Evolutionary conservation across 1,284 basidiomycete genomes (phyloP).

Genomic region (Ceratobasidium sp.): DNA sequence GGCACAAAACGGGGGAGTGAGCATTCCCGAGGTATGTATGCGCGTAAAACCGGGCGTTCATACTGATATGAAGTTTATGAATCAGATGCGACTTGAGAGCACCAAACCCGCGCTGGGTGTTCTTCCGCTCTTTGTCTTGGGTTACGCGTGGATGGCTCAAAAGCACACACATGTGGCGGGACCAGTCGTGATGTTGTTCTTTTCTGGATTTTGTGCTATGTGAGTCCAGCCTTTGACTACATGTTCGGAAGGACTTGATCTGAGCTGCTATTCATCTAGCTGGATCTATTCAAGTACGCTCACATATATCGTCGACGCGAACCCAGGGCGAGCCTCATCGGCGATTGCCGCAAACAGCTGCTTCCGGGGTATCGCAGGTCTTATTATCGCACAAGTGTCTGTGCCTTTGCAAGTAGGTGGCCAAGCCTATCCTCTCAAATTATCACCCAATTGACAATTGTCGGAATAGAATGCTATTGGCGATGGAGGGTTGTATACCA

Average conservation of each 20-base stretch:
- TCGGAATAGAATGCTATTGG: slow-evolving; percentile 57
- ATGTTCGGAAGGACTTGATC: background rate
- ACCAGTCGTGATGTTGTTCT: slow-evolving; percentile 67
- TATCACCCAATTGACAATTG: background rate
- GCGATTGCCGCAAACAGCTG: slow-evolving; percentile 72
- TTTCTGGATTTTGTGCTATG: slow-evolving; percentile 74
- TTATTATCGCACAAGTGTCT: slow-evolving; percentile 71
- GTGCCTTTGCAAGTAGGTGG: slow-evolving; percentile 65
- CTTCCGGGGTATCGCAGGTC: slow-evolving; percentile 72
- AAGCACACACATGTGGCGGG: slow-evolving; percentile 67
- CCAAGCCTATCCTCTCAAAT: background rate
- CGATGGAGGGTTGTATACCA: slow-evolving; percentile 76
- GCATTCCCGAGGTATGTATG: slow-evolving; percentile 65
- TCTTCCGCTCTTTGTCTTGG: slow-evolving; percentile 65
- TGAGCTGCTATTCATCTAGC: slow-evolving; percentile 48
- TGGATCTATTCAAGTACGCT: slow-evolving; percentile 74
- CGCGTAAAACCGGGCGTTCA: background rate
- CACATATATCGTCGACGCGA: slow-evolving; percentile 79
- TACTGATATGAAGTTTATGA: background rate
- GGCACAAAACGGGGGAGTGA: slow-evolving; percentile 64
- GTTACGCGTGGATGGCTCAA: slow-evolving; percentile 79
- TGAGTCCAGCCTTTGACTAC: slow-evolving; percentile 48
- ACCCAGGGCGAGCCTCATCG: slow-evolving; percentile 71
- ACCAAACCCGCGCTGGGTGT: slow-evolving; percentile 62
- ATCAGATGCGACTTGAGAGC: slow-evolving; percentile 74